These are phyloP conservation scores for Dipodascus albidus DNA, from an alignment of 805 yeast genomes.

Conservation along the genomic window DNA sequence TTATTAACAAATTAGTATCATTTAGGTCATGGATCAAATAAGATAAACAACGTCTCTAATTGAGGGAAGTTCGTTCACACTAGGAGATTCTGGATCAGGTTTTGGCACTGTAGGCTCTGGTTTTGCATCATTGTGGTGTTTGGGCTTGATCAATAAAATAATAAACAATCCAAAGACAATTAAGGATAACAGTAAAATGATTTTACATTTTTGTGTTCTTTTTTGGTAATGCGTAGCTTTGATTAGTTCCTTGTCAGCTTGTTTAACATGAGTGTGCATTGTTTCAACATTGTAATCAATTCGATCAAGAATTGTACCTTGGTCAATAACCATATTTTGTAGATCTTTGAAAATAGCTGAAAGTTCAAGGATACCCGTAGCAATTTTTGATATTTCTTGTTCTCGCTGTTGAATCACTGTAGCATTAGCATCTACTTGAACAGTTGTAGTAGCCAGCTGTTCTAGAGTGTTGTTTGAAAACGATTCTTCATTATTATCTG, in stretches of 20 bases:
- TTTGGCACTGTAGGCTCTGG: no score
- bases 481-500: conserved; percentile 26
- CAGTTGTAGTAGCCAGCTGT: conserved; percentile 7
- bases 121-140: conserved; percentile 13
- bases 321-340: conserved; percentile 86
- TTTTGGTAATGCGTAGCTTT: conserved; percentile 76
- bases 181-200: conserved; percentile 62
- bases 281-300: conserved; percentile 84
- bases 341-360: conserved; percentile 88
- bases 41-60: no score
- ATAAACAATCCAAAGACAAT: conserved; percentile 62
- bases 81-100: no score
- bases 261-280: conserved; percentile 63
- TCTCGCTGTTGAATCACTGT: conserved; percentile 60
- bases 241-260: conserved; percentile 65
- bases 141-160: conserved; percentile 49
- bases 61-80: no score
- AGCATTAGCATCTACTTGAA: conserved; percentile 25
- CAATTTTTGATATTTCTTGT: conserved; percentile 78
- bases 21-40: no score
- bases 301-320: conserved; percentile 86
- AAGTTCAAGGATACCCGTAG: conserved; percentile 89
- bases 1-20: no score
- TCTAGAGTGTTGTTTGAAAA: conserved; percentile 27
- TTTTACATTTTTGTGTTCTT: conserved; percentile 81